Evolutionary conservation across 352 stramenopile species (phyloP).

Genomic region (Phytophthora gonapodyides): DNA sequence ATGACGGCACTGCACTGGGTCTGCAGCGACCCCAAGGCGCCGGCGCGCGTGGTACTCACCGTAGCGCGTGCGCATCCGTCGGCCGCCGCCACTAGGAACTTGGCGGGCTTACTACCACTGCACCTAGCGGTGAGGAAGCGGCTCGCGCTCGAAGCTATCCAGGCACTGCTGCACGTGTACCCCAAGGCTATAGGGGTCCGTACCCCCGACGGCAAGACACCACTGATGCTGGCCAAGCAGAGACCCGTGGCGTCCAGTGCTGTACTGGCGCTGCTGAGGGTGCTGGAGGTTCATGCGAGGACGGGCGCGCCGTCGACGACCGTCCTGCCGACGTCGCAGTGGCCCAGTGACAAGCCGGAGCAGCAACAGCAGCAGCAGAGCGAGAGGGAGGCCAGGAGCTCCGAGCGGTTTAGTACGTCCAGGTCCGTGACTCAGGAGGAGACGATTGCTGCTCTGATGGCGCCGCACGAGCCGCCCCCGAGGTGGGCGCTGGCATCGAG

Average conservation of each 20-base stretch:
- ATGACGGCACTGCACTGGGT: conserved; percentile 88
- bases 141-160: conserved; percentile 60
- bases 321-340: conserved; percentile 19
- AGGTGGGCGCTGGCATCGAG: conserved; percentile 61
- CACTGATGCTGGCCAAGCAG: conserved; percentile 51
- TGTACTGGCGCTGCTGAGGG: conserved; percentile 35
- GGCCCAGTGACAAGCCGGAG: conserved; percentile 9
- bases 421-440: conserved; percentile 31
- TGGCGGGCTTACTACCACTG: conserved; percentile 64
- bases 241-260: conserved; percentile 35
- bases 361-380: conserved; percentile 5
- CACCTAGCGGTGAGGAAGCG: conserved; percentile 72
- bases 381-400: conserved; percentile 11
- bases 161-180: conserved; percentile 73
- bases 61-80: conserved; percentile 55
- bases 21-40: conserved; percentile 61
- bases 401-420: conserved; percentile 20
- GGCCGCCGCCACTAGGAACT: conserved; percentile 48
- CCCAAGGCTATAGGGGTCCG: conserved; percentile 48
- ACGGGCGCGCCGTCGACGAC: conserved; percentile 20
- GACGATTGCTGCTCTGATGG: conserved; percentile 31
- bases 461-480: conserved; percentile 29
- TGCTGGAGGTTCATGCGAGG: conserved; percentile 41
- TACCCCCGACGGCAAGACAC: conserved; percentile 59
- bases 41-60: conserved; percentile 51